A percentile compares a stretch with the other conserved stretches of the same genome.
Evolutionary conservation across 2,329 filamentous ascomycete genomes (phyloP).

Genomic region (Cladosporium sp.): DNA sequence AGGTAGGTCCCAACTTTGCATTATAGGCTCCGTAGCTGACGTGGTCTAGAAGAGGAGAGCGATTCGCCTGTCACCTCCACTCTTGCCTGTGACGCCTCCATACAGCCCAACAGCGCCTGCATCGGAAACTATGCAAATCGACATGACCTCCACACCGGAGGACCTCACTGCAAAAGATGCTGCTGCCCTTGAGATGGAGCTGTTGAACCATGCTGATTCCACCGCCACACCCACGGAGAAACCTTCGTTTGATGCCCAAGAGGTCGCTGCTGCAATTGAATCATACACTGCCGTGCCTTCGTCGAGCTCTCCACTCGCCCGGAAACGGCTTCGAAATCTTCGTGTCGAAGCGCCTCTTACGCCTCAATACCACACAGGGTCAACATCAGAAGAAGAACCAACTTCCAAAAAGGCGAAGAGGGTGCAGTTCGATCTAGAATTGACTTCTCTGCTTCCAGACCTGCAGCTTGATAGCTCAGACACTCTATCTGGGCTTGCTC

Average conservation of each 20-base stretch:
- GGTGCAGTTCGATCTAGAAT: slow-evolving; percentile 41
- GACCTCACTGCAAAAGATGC: slow-evolving; percentile 33
- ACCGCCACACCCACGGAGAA: background rate
- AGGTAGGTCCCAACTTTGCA: background rate
- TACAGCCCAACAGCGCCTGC: slow-evolving; percentile 34
- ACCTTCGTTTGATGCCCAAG: background rate
- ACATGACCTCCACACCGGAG: slow-evolving; percentile 34
- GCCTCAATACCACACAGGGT: slow-evolving; percentile 33
- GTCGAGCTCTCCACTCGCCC: slow-evolving; percentile 35
- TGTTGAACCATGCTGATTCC: slow-evolving; percentile 28
- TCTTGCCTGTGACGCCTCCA: slow-evolving; percentile 48
- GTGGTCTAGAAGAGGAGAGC: slow-evolving; percentile 31
- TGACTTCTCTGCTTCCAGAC: slow-evolving; percentile 38
- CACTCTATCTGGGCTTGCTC: slow-evolving; percentile 21
- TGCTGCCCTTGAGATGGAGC: slow-evolving; percentile 29
- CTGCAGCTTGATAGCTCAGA: slow-evolving; percentile 30
- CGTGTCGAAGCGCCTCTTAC: slow-evolving; percentile 51
- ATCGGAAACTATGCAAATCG: slow-evolving; percentile 28
- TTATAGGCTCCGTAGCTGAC: slow-evolving; percentile 23
- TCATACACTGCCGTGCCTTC: background rate
- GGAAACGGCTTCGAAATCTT: slow-evolving; percentile 38
- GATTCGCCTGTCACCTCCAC: slow-evolving; percentile 47
- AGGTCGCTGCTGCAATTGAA: background rate
- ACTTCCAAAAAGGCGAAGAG: slow-evolving; percentile 44
- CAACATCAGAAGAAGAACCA: slow-evolving; percentile 31